phyloP scores from a whole-genome alignment of 441 rosid genomes.

The Erysimum pusillum region DNA sequence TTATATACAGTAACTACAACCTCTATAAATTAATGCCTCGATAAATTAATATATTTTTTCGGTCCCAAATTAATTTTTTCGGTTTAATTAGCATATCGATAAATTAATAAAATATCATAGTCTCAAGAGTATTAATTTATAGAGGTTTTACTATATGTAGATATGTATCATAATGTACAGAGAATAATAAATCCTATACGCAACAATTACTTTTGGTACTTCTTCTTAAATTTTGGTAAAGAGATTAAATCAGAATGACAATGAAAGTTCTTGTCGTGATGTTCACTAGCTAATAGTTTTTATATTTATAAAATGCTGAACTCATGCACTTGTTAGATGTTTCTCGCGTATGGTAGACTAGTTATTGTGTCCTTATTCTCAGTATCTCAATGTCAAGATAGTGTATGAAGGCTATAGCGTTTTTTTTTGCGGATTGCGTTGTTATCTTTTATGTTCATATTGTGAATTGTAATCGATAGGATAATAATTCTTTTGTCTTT shows the following conservation, averaged over 20 bases:
- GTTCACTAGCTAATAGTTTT: neutral
- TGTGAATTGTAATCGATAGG: neutral
- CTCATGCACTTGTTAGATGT: too few relatives aligned
- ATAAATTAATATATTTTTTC: too few relatives aligned
- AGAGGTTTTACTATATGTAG: neutral
- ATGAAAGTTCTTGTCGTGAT: neutral
- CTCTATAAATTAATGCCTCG: too few relatives aligned
- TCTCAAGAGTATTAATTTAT: too few relatives aligned
- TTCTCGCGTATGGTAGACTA: too few relatives aligned
- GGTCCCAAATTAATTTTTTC: too few relatives aligned
- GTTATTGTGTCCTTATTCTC: too few relatives aligned
- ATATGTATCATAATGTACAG: neutral
- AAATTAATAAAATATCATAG: too few relatives aligned
- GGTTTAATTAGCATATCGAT: too few relatives aligned
- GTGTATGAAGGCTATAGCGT: conserved; percentile 3
- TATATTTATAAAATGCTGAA: too few relatives aligned
- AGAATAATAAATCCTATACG: neutral
- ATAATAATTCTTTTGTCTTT: conserved; percentile 12
- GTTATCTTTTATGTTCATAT: conserved; percentile 17
- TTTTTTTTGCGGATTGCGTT: conserved; percentile 10
- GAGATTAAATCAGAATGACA: neutral
- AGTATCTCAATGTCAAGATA: too few relatives aligned
- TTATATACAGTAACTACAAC: too few relatives aligned
- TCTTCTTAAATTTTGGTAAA: neutral
- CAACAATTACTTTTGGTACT: neutral